A percentile compares a stretch with the other conserved stretches of the same genome.
Conservation (phyloP, 1,139 yeast species). For the Debaryomyces psychrophilus region DNA sequence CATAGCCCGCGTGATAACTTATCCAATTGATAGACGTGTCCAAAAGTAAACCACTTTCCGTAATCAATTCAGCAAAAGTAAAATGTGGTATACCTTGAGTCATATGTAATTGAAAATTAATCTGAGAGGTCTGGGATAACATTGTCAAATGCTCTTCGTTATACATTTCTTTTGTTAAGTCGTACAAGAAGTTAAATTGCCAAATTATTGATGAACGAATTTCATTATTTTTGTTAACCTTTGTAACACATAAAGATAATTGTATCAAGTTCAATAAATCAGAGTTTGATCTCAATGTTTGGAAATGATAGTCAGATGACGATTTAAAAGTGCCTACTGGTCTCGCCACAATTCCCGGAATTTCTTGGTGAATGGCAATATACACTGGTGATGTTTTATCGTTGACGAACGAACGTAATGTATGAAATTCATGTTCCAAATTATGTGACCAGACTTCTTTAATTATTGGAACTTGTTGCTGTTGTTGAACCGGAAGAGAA, state of each 20-base stretch:
- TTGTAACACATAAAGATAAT: conserved; percentile 83
- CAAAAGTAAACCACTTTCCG: conserved; percentile 83
- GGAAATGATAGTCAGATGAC: conserved; percentile 92
- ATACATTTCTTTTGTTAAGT: conserved; percentile 80
- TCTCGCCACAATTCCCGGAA: conserved; percentile 94
- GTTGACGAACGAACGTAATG: conserved; percentile 66
- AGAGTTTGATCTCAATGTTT: conserved; percentile 87
- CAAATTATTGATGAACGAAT: conserved; percentile 72
- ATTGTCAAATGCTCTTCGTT: conserved; percentile 71
- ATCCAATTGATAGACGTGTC: conserved; percentile 81
- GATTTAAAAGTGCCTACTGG: conserved; percentile 96
- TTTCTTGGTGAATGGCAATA: conserved; percentile 84
- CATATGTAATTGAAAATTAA: conserved; percentile 77
- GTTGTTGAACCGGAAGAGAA: conserved; percentile 18
- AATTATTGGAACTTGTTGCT: conserved; percentile 43
- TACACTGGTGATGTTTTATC: conserved; percentile 61
- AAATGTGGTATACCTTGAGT: conserved; percentile 77
- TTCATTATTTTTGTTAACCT: conserved; percentile 64
- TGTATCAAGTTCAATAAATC: conserved; percentile 87
- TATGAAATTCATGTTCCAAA: conserved; percentile 77
- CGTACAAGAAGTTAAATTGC: conserved; percentile 93
- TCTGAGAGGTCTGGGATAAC: conserved; percentile 75
- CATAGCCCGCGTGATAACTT: conserved; percentile 93
- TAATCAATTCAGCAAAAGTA: conserved; percentile 81
- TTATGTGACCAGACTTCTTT: conserved; percentile 87